These are phyloP conservation scores for Aspergillus biplanus DNA, from an alignment of 495 filamentous ascomycete genomes.

Conservation along the genomic window DNA sequence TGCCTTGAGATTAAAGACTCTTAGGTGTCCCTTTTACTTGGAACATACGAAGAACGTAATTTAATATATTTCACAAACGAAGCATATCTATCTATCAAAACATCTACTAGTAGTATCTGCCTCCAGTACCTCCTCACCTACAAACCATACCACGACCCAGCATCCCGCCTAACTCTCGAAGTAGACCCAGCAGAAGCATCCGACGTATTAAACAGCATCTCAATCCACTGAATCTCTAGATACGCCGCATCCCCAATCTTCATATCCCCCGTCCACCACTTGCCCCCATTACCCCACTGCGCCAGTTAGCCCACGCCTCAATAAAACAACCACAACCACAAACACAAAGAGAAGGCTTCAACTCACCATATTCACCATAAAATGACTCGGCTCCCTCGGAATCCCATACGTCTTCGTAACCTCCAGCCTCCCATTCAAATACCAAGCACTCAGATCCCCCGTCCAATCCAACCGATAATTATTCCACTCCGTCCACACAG, in stretches of 20 bases:
- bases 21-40: no score
- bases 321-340: not conserved
- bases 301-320: not conserved
- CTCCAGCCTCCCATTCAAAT: conserved; percentile 3
- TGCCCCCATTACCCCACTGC: conserved; percentile 11
- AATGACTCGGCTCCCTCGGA: not conserved
- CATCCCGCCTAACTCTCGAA: no score
- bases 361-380: conserved; percentile 9
- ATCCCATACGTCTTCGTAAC: conserved; percentile 11
- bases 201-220: conserved; percentile 10
- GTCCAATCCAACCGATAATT: conserved; percentile 15
- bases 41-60: no score
- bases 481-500: conserved; percentile 13
- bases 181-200: not conserved
- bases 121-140: no score
- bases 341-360: not conserved
- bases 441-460: conserved; percentile 7
- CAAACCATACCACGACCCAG: no score
- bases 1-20: no score
- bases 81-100: no score
- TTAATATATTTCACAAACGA: no score
- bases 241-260: not conserved
- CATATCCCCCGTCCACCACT: not conserved
- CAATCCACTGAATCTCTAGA: conserved; percentile 13
- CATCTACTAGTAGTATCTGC: no score